Conservation (phyloP, 192 early-diverging fungal species). For the Backusella macrospora region DNA sequence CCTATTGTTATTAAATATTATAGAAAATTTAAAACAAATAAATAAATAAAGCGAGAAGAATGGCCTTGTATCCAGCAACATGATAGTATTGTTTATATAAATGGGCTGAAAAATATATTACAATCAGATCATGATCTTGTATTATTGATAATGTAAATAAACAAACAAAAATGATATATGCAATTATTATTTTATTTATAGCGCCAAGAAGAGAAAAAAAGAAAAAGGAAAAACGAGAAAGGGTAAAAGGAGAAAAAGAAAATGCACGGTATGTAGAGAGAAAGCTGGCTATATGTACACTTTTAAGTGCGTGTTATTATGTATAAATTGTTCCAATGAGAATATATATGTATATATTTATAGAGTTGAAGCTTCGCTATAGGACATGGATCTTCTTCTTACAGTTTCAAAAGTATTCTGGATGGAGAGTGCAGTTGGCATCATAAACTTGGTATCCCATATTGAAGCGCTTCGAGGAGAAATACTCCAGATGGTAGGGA, state of each 20-base stretch:
- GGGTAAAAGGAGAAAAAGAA: not conserved
- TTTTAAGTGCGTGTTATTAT: not conserved
- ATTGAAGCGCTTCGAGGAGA: not conserved
- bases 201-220: not conserved
- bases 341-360: not conserved
- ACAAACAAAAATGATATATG: not conserved
- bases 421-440: constrained; percentile 34
- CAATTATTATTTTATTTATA: not conserved
- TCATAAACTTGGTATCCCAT: constrained; percentile 16
- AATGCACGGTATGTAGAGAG: not conserved
- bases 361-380: not conserved
- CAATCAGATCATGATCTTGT: not conserved
- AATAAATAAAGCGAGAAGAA: not conserved
- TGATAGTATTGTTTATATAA: constrained; percentile 3
- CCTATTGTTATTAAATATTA: too few species aligned
- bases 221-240: not conserved
- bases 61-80: not conserved
- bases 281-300: too few species aligned
- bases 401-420: constrained; percentile 39
- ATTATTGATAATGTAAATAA: not conserved
- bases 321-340: not conserved
- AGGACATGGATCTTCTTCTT: constrained; percentile 35
- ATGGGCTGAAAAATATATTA: not conserved
- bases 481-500: not conserved
- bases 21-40: not conserved